Evolutionary conservation across 2,329 filamentous ascomycete genomes (phyloP), one percentile per base, ranked within the genome.

Genomic region (Corynespora cassiicola): DNA sequence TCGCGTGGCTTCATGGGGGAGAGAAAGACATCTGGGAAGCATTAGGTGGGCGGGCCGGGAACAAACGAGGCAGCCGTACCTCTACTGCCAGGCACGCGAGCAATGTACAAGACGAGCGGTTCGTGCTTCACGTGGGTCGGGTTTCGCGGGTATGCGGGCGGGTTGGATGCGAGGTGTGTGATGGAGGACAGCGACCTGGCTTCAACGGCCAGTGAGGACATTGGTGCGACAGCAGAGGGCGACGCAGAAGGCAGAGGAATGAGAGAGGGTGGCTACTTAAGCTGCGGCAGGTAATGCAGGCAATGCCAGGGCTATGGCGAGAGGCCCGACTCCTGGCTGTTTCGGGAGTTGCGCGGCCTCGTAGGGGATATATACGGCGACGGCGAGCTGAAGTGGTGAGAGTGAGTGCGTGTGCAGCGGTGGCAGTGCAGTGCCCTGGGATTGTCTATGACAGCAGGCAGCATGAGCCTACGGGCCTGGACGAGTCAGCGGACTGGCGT

Each of bases 31-130:
- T 96, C 92, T 94, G 31, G 9, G 26, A 30, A 7, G 30, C 17
- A 44, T 63, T 54, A 65, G 55, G 34, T 16, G 16, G 4, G 10
- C 12, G 12, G 7, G 9, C 14, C 19, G 20, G 11, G 7, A 24
- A 26, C 9, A 10, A 22, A 29, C 9, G 31, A 11, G 36, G 38
- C 46, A 52, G 45, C 65, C 73, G 51, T 75, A 91, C 90, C 89
- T 84, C 85, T 83, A 48, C 88, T 95, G 15, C 92, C 92, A 1
- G 94, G 94, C 1, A 99, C 92, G 52, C 92, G 79, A 22, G 92
- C 90, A 52, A 99, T 95, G 70, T 99, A 99, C 25, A 99, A 79
- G 2, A 85, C 84, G 33, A 97, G 69, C 4, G 89, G 84, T 32
- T 89, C 82, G 47, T 85, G 80, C 47, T 75, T 80, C 55, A 79